Conservation (phyloP, 31 red algal species). For the Porphyra umbilicalis region DNA sequence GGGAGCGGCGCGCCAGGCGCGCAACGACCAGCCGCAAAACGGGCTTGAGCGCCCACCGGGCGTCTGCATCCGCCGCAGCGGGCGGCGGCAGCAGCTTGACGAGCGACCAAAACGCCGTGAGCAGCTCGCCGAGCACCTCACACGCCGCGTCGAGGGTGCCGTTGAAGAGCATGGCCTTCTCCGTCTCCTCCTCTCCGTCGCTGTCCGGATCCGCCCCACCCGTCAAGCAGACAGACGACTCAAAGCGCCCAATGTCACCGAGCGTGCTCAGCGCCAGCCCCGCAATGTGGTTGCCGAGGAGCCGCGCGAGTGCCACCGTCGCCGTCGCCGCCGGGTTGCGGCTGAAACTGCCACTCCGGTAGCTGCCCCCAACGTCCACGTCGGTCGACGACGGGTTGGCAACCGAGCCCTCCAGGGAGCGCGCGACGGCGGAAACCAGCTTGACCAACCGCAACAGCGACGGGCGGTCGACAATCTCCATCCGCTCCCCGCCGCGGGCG, state of each 20-base stretch:
- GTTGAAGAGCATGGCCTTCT: background rate
- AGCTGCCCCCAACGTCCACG: background rate
- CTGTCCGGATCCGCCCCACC: background rate
- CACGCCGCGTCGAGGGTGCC: constrained; percentile 2
- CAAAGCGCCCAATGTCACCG: background rate
- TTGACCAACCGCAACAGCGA: constrained; percentile 30
- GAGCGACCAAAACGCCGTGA: constrained; percentile 41
- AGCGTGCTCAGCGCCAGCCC: background rate
- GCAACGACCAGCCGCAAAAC: constrained; percentile 50
- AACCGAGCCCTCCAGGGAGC: background rate
- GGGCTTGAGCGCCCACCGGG: constrained; percentile 21
- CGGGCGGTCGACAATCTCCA: constrained; percentile 47
- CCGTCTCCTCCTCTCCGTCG: background rate
- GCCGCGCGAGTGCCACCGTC: background rate
- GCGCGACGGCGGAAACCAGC: constrained; percentile 13
- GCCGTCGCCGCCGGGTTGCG: background rate
- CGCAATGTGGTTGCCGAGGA: background rate
- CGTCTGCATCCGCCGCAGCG: constrained; percentile 22
- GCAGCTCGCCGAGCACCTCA: constrained; percentile 48
- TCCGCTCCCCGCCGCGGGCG: constrained; percentile 8
- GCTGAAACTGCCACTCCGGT: background rate
- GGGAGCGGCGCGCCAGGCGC: constrained; percentile 41
- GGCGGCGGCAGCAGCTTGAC: constrained; percentile 33
- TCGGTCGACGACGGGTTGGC: background rate
- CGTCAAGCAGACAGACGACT: background rate